Evolutionary conservation across 805 yeast species (phyloP).

Genomic region (Wickerhamiella lipophila): DNA sequence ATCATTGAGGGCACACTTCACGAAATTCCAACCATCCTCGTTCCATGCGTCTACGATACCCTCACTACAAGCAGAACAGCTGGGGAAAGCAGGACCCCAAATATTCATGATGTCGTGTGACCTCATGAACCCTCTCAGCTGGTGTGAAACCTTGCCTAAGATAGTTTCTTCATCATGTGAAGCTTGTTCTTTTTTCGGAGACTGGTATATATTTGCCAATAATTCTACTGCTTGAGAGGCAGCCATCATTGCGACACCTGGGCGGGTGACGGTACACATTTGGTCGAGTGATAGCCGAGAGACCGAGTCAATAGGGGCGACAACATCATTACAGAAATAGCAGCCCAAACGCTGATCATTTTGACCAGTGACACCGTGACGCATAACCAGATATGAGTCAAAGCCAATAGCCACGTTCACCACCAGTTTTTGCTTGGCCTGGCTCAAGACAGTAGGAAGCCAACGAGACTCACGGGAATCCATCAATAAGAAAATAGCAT

Average conservation of each 20-base stretch:
- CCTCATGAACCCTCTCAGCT: constrained; percentile 73
- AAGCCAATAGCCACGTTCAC: constrained; percentile 92
- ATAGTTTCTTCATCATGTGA: constrained; percentile 31
- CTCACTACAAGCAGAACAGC: constrained; percentile 79
- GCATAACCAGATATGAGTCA: constrained; percentile 84
- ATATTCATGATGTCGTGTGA: constrained; percentile 52
- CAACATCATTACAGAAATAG: constrained; percentile 90
- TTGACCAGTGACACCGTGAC: constrained; percentile 52
- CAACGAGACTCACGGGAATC: constrained; percentile 95
- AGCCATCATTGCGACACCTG: constrained; percentile 87
- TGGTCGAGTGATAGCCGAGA: constrained; percentile 85
- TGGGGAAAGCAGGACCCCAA: constrained; percentile 55
- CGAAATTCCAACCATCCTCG: constrained; percentile 66
- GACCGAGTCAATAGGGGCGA: constrained; percentile 84
- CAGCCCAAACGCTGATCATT: constrained; percentile 53
- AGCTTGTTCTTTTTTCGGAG: constrained; percentile 39
- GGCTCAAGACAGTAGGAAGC: constrained; percentile 84
- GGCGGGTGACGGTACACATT: constrained; percentile 97
- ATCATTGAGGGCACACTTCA: constrained; percentile 54
- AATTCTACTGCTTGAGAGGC: constrained; percentile 79
- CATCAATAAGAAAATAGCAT: constrained; percentile 67
- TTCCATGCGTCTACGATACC: constrained; percentile 42
- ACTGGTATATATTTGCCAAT: constrained; percentile 60
- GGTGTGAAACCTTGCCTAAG: constrained; percentile 76
- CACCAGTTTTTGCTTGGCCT: constrained; percentile 54